A percentile compares a stretch with the other conserved stretches of the same genome.
Conservation (phyloP, 208 protist genomes). For the Leishmania arabica region DNA sequence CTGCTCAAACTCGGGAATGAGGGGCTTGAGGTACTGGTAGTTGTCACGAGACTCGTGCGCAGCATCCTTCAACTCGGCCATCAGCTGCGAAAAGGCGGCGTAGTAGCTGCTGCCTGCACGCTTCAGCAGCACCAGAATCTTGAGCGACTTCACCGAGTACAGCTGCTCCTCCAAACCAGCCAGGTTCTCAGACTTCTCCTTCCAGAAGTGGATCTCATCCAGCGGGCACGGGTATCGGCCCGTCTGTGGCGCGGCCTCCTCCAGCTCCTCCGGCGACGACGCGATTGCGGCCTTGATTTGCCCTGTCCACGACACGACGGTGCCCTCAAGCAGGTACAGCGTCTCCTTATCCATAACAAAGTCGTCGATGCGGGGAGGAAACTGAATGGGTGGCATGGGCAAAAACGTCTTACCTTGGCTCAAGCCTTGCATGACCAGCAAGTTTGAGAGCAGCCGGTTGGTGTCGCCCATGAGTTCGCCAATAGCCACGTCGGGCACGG, state of each 20-base stretch:
- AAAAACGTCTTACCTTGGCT: constrained; percentile 94
- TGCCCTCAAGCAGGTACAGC: constrained; percentile 92
- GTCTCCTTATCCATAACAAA: constrained; percentile 86
- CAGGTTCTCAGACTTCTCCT: constrained; percentile 94
- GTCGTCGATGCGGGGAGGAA: constrained; percentile 83
- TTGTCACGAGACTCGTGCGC: constrained; percentile 90
- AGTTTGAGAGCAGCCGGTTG: constrained; percentile 82
- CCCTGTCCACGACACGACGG: constrained; percentile 92
- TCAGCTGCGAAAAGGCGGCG: constrained; percentile 83
- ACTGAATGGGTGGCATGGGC: constrained; percentile 88
- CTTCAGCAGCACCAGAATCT: constrained; percentile 93
- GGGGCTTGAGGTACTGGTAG: constrained; percentile 91
- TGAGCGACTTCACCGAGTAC: constrained; percentile 90
- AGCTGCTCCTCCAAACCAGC: constrained; percentile 93
- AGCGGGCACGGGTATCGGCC: constrained; percentile 89
- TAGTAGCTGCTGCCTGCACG: constrained; percentile 92
- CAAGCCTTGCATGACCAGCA: constrained; percentile 93
- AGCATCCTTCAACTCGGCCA: constrained; percentile 87
- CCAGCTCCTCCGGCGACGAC: constrained; percentile 85
- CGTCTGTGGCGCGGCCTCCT: constrained; percentile 56
- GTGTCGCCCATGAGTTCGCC: constrained; percentile 93
- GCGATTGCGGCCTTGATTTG: constrained; percentile 93
- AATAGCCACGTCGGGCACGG: constrained; percentile 92
- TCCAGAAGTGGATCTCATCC: constrained; percentile 96
- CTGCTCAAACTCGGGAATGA: constrained; percentile 84